These are phyloP conservation scores for Fusarium circinatum DNA, from an alignment of 2,329 filamentous ascomycete genomes.

Conservation along the genomic window DNA sequence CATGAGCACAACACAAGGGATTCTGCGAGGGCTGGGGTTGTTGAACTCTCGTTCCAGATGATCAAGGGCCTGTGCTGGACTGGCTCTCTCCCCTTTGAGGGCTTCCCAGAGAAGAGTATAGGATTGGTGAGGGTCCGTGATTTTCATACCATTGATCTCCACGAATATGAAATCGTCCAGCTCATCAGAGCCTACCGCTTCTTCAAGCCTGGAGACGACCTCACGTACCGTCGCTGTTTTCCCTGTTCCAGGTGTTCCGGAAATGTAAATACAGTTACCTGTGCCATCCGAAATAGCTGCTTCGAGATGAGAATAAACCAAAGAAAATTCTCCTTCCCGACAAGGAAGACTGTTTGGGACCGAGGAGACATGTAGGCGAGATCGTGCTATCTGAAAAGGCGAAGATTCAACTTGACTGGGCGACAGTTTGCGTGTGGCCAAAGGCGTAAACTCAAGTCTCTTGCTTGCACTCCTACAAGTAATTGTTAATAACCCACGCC, in stretches of 20 bases:
- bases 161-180: slow-evolving; percentile 99
- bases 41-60: slow-evolving; percentile 93
- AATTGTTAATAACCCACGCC: slow-evolving; percentile 36
- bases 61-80: slow-evolving; percentile 89
- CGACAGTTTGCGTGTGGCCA: slow-evolving; percentile 88
- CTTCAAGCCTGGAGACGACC: slow-evolving; percentile 88
- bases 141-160: slow-evolving; percentile 99
- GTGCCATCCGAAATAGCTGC: slow-evolving; percentile 93
- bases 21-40: slow-evolving; percentile 86
- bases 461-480: slow-evolving; percentile 66
- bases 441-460: slow-evolving; percentile 91
- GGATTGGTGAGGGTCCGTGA: slow-evolving; percentile 96
- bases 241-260: slow-evolving; percentile 95
- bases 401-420: slow-evolving; percentile 80
- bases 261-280: slow-evolving; percentile 98
- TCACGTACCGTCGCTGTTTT: slow-evolving; percentile 98
- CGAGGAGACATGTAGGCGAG: slow-evolving; percentile 90
- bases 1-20: slow-evolving; percentile 97
- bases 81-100: slow-evolving; percentile 90
- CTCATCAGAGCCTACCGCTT: slow-evolving; percentile 88
- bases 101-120: slow-evolving; percentile 97
- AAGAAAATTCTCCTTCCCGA: slow-evolving; percentile 88
- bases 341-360: slow-evolving; percentile 91
- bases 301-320: slow-evolving; percentile 93
- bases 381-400: slow-evolving; percentile 91